phyloP scores from a whole-genome alignment of 2,329 filamentous ascomycete species.

The Emergomyces pasteurianus region DNA sequence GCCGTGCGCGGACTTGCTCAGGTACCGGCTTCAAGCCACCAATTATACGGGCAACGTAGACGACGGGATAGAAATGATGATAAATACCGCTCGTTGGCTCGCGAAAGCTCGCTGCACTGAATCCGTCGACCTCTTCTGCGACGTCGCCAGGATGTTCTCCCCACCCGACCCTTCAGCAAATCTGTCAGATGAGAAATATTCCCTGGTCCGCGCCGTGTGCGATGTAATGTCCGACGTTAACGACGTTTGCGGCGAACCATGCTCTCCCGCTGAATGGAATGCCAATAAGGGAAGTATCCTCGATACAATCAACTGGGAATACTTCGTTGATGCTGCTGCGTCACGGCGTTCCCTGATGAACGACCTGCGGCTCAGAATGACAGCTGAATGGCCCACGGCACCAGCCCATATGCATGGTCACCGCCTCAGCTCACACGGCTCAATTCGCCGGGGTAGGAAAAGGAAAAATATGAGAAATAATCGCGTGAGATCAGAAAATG shows the following conservation, averaged over 20 bases:
- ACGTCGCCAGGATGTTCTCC: slow-evolving; percentile 16
- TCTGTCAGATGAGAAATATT: slow-evolving; percentile 11
- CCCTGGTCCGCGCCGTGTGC: slow-evolving; percentile 3
- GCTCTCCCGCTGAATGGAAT: background rate
- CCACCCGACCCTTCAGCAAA: slow-evolving; percentile 18
- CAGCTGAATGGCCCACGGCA: background rate
- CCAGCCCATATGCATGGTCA: background rate
- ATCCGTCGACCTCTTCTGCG: slow-evolving; percentile 20
- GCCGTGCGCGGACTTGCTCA: background rate
- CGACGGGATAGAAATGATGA: slow-evolving; percentile 10
- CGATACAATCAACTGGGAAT: background rate
- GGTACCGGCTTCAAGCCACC: background rate
- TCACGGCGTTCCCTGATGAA: background rate
- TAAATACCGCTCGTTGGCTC: slow-evolving; percentile 18
- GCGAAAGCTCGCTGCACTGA: slow-evolving; percentile 16
- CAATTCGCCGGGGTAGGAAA: background rate
- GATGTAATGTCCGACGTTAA: slow-evolving; percentile 5
- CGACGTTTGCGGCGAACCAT: background rate
- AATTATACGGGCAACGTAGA: slow-evolving; percentile 2
- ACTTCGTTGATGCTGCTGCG: background rate
- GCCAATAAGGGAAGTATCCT: background rate
- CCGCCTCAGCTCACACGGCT: background rate
- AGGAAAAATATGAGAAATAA: background rate
- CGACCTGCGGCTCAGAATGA: background rate
- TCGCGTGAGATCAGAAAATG: background rate